Conservation (phyloP, 257 asterid species). For the Eustoma russellianum region DNA sequence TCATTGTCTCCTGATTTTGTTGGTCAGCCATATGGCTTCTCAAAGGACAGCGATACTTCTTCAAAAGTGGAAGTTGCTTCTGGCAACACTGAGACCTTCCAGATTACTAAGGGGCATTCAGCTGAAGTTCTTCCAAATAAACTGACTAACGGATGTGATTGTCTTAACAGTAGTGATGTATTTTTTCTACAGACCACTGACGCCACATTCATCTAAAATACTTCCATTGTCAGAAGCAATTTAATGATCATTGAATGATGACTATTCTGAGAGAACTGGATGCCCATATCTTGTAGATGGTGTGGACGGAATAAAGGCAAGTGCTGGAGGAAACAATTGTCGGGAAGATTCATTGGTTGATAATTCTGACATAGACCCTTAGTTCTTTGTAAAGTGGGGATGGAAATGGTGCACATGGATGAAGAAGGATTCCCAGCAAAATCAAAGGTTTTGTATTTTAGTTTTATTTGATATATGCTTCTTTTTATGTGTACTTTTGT, state of each 20-base stretch:
- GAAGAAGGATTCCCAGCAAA: constrained; percentile 48
- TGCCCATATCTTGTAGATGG: constrained; percentile 3
- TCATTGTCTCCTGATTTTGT: constrained; percentile 53
- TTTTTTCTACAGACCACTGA: constrained; percentile 18
- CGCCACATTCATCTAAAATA: constrained; percentile 17
- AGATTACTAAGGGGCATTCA: not conserved
- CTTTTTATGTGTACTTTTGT: too few relatives aligned
- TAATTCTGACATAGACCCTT: constrained; percentile 22
- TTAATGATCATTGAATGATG: too few relatives aligned
- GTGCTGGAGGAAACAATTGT: constrained; percentile 11
- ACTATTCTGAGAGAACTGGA: not conserved
- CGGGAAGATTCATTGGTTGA: constrained; percentile 19
- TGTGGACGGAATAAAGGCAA: constrained; percentile 11
- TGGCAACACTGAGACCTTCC: constrained; percentile 12
- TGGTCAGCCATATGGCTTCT: constrained; percentile 23
- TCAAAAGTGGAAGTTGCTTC: constrained; percentile 13
- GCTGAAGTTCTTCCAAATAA: constrained; percentile 10
- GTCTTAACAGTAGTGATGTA: constrained; percentile 7
- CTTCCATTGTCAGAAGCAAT: constrained; percentile 8
- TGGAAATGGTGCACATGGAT: constrained; percentile 30
- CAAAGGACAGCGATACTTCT: constrained; percentile 22
- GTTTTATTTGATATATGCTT: constrained; percentile 18
- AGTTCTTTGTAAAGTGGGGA: constrained; percentile 24
- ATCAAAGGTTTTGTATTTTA: constrained; percentile 65
- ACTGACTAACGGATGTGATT: constrained; percentile 1